Conservation (phyloP, 2,329 filamentous ascomycete species). For the Verticillium alfalfae region DNA sequence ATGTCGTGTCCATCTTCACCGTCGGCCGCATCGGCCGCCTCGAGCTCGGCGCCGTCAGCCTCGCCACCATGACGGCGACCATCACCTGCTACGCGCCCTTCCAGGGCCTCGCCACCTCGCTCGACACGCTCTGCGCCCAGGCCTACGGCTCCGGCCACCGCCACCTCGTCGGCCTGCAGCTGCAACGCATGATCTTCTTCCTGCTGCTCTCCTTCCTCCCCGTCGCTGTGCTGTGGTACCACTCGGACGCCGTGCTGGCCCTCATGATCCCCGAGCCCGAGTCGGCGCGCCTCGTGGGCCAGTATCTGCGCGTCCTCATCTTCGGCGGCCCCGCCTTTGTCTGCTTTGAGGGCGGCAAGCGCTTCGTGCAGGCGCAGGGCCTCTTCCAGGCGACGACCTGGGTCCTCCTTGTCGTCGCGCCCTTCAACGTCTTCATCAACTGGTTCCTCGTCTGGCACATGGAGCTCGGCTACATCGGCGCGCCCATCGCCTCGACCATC, state of each 20-base stretch:
- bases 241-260: conserved; percentile 59
- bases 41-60: conserved; percentile 37
- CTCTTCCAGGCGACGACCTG: conserved; percentile 75
- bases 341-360: conserved; percentile 71
- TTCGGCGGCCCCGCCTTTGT: conserved; percentile 71
- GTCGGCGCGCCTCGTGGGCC: conserved; percentile 61
- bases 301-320: conserved; percentile 68
- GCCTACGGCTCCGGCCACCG: conserved; percentile 90
- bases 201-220: conserved; percentile 67
- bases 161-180: conserved; percentile 74
- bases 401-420: conserved; percentile 69
- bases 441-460: conserved; percentile 74
- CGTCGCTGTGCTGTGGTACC: conserved; percentile 66
- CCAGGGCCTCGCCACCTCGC: conserved; percentile 79
- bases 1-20: conserved; percentile 75
- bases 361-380: conserved; percentile 78
- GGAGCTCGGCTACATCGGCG: conserved; percentile 68
- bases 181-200: conserved; percentile 77
- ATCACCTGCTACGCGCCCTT: conserved; percentile 75
- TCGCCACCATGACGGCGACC: conserved; percentile 69
- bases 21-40: conserved; percentile 70
- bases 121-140: conserved; percentile 91
- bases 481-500: conserved; percentile 73
- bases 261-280: conserved; percentile 43
- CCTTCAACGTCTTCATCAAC: conserved; percentile 71